These are phyloP conservation scores for Mortierella sp. DNA, from an alignment of 371 early-diverging fungal genomes.

Conservation along the genomic window DNA sequence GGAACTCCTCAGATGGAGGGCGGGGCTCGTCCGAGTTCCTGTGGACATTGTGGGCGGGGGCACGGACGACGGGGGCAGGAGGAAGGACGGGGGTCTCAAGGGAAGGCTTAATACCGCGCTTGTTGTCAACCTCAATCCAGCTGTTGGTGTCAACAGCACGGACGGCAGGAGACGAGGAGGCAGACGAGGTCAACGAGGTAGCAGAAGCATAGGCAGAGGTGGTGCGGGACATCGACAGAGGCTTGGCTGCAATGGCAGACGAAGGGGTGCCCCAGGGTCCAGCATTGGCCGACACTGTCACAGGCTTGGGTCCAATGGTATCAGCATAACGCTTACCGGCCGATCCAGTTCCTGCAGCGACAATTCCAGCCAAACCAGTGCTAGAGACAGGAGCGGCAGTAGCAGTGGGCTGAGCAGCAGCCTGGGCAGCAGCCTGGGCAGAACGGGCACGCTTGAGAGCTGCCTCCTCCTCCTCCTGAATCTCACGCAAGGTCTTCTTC, in stretches of 20 bases:
- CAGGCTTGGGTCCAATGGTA: slow-evolving; percentile 49
- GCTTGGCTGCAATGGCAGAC: slow-evolving; percentile 15
- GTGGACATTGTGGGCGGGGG: slow-evolving; percentile 10
- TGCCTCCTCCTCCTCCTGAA: slow-evolving; percentile 83
- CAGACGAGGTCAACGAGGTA: slow-evolving; percentile 29
- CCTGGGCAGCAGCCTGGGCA: slow-evolving; percentile 2
- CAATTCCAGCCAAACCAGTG: slow-evolving; percentile 66
- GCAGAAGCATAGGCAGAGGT: slow-evolving; percentile 38
- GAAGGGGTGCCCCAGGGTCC: slow-evolving; percentile 37
- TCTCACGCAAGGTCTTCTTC: slow-evolving; percentile 83
- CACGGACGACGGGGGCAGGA: not conserved
- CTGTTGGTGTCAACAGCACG: slow-evolving; percentile 32
- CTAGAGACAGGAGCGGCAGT: slow-evolving; percentile 22
- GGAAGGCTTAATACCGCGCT: slow-evolving; percentile 24
- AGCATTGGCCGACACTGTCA: slow-evolving; percentile 12
- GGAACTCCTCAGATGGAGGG: slow-evolving; percentile 79
- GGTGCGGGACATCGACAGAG: slow-evolving; percentile 16
- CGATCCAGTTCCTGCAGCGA: slow-evolving; percentile 46
- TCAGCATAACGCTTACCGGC: slow-evolving; percentile 47
- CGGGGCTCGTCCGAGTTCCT: slow-evolving; percentile 58
- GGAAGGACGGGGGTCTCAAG: slow-evolving; percentile 20
- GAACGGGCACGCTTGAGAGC: slow-evolving; percentile 59
- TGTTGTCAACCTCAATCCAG: slow-evolving; percentile 55
- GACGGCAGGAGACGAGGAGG: slow-evolving; percentile 5
- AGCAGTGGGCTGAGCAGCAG: slow-evolving; percentile 33